Base-by-base conservation (phyloP, 139 green algal species). In the Chlamydomonas sp. region DNA sequence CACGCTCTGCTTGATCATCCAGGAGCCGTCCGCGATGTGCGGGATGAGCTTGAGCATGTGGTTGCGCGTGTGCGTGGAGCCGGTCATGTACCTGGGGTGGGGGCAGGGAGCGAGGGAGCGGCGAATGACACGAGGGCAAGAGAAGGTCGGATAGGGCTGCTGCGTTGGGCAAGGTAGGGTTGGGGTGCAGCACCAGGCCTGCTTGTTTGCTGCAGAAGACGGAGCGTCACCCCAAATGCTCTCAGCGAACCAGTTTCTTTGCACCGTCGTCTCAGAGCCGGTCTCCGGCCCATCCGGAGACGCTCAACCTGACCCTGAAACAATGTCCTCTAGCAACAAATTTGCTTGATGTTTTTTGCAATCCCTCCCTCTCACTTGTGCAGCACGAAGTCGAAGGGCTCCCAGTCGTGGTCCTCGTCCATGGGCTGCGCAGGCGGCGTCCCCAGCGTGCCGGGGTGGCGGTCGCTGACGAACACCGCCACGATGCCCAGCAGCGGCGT, bases 21-120 rank as follows among this genome's bases (percentile, higher is more conserved):
- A 96, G 66, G 66, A 89, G 75, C 92, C 94, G 58, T 93, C 85
- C 6, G 91, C 90, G 64, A 96, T 92, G 88, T 92, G 90, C 0
- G 94, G 94, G 73, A 96, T 95, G 77, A 96, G 91, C 90, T 96
- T 96, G 80, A 96, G 90, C 91, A 92, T 94, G 62, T 87, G 88
- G 80, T 92, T 93, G 81, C 94, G 91, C 4, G 74, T 85, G 15
- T 84, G 76, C 9, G 85, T 81, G 59, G 72, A 80, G 67, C 91
- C 93, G 57, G 84, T 84, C 62, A 94, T 83, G 90, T 93, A 95
- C 80, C 93, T 92, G 81, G 63, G 31, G 79, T 49, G 3, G 15
- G 4, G 76, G 76, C 76, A 64, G 67, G 67, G 69, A 83, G 4
- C 8, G 31, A 49, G 31, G 31, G 17, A 20, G 69, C 67, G 67